Conservation (phyloP, 768 basidiomycete species). For the Sistotremastrum suecicum region DNA sequence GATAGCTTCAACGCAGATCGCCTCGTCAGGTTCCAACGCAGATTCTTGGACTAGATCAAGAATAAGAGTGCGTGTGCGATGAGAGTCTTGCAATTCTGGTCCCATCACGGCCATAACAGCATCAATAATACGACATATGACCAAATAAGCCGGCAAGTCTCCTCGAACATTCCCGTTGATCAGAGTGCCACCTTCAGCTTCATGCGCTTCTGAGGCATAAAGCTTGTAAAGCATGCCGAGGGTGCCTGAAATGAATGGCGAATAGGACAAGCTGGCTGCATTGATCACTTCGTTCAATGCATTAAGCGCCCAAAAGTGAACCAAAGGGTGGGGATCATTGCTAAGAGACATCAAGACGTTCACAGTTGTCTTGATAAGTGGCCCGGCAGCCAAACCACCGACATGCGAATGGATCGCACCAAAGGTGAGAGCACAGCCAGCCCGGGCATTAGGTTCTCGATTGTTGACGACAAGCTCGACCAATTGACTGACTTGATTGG, state of each 20-base stretch:
- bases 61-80: constrained; percentile 62
- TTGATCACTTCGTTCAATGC: constrained; percentile 80
- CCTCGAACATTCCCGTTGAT: constrained; percentile 76
- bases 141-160: constrained; percentile 84
- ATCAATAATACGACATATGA: constrained; percentile 84
- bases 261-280: constrained; percentile 83
- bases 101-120: constrained; percentile 89
- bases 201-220: constrained; percentile 82
- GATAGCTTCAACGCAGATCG: constrained; percentile 84
- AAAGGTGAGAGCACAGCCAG: constrained; percentile 87
- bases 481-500: constrained; percentile 74
- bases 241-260: constrained; percentile 77
- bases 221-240: constrained; percentile 84
- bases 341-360: constrained; percentile 90
- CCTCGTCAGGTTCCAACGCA: constrained; percentile 73
- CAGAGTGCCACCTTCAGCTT: constrained; percentile 79
- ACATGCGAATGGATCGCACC: constrained; percentile 86
- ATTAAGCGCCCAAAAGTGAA: constrained; percentile 86
- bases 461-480: constrained; percentile 93
- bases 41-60: constrained; percentile 81
- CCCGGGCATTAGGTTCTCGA: constrained; percentile 81
- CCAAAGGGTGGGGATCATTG: constrained; percentile 92
- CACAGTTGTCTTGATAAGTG: constrained; percentile 88
- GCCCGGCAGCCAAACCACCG: constrained; percentile 88
- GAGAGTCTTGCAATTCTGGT: constrained; percentile 87